phyloP scores from a whole-genome alignment of 2,329 filamentous ascomycete species.

The Xylariaceae sp. region DNA sequence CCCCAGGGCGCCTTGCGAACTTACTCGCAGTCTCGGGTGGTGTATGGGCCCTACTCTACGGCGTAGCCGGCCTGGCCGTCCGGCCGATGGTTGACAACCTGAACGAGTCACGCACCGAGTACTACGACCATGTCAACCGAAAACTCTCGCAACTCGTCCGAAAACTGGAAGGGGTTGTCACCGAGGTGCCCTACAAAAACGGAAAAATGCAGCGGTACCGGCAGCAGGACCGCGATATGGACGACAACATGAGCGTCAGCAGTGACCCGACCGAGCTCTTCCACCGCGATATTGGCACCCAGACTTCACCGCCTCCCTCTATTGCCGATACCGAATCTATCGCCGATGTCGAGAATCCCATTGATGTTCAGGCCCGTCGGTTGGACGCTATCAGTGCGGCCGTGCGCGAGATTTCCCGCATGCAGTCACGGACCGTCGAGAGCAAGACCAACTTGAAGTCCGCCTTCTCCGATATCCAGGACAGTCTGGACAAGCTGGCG shows the following conservation, averaged over 20 bases:
- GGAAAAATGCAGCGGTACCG: slow-evolving; percentile 24
- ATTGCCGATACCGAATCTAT: slow-evolving; percentile 21
- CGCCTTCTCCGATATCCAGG: slow-evolving; percentile 53
- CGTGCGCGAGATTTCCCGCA: slow-evolving; percentile 40
- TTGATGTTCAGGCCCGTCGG: slow-evolving; percentile 38
- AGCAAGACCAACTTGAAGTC: slow-evolving; percentile 48
- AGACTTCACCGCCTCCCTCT: slow-evolving; percentile 57
- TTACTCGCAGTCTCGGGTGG: slow-evolving; percentile 54
- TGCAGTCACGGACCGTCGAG: slow-evolving; percentile 42
- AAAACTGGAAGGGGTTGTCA: slow-evolving; percentile 54
- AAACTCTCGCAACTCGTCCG: slow-evolving; percentile 44
- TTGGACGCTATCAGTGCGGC: slow-evolving; percentile 41
- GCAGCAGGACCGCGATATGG: slow-evolving; percentile 17
- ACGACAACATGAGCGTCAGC: slow-evolving; percentile 42
- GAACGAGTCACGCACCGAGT: slow-evolving; percentile 48
- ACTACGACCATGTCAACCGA: slow-evolving; percentile 44
- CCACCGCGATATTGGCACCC: slow-evolving; percentile 73
- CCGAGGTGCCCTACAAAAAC: slow-evolving; percentile 49
- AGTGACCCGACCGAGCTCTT: slow-evolving; percentile 72
- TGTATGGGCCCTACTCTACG: slow-evolving; percentile 62
- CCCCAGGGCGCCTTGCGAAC: slow-evolving; percentile 52
- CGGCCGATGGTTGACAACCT: slow-evolving; percentile 54
- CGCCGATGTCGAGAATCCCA: slow-evolving; percentile 25
- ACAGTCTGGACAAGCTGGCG: slow-evolving; percentile 59
- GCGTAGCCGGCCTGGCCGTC: slow-evolving; percentile 63